phyloP scores from a whole-genome alignment of 768 basidiomycete genomes.

The Leccinum sublutescens region DNA sequence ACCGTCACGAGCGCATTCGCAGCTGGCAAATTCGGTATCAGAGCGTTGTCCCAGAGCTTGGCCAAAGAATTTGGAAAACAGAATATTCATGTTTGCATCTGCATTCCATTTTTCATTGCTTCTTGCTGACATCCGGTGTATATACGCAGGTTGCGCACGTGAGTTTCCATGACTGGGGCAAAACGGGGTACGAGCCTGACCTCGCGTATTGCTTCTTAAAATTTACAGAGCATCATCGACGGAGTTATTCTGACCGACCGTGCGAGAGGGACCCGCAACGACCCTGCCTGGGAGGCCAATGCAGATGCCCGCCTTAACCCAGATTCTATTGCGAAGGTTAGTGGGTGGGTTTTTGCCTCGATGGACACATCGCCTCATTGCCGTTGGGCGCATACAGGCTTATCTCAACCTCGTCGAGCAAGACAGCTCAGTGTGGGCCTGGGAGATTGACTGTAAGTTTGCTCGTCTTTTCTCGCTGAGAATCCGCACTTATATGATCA shows the following conservation, averaged over 20 bases:
- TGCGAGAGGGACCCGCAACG: constrained; percentile 29
- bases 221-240: constrained; percentile 61
- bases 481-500: background rate
- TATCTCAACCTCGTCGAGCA: constrained; percentile 68
- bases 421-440: constrained; percentile 71
- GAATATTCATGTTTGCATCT: constrained; percentile 60
- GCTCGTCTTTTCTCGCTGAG: background rate
- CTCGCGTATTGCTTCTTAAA: background rate
- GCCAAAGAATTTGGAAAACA: constrained; percentile 74
- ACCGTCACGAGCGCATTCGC: constrained; percentile 58
- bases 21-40: constrained; percentile 59
- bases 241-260: constrained; percentile 49
- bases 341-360: constrained; percentile 13
- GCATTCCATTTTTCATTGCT: background rate
- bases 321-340: constrained; percentile 66
- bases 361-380: background rate
- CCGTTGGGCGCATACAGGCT: constrained; percentile 38
- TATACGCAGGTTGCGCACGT: constrained; percentile 59
- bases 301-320: constrained; percentile 53
- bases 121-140: constrained; percentile 1
- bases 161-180: constrained; percentile 26
- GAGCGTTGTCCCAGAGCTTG: constrained; percentile 68
- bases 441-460: constrained; percentile 73
- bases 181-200: background rate
- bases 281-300: constrained; percentile 43